Evolutionary conservation across 805 yeast species (phyloP), one percentile per base, ranked within the genome.

Genomic region (Metschnikowia chrysomelidarum): DNA sequence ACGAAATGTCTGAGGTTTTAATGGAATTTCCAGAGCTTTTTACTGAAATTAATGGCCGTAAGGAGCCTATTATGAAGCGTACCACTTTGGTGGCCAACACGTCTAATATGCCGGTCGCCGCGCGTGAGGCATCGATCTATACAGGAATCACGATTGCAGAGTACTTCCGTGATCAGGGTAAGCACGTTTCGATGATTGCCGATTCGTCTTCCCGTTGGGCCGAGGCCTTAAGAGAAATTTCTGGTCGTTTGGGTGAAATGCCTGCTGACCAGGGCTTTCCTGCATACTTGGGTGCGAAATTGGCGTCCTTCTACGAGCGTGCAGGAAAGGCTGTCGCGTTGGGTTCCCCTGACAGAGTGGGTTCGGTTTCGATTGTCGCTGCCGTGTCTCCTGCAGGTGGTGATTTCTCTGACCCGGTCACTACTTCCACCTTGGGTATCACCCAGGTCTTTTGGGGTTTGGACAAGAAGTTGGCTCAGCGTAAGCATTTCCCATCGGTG

Each of bases 181-280:
- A 93, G 75, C 75, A 93, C 60, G 98, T 93, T 46, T 80, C 98
- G 21, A 93, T 93, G 98, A 93, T 93, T 83, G 99, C 99, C 42
- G 99, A 93, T 67, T 93, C 98, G 5, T 91, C 98, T 21, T 89
- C 97, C 20, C 89, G 99, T 76, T 93, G 99, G 99, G 99, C 99
- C 28, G 99, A 93, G 75, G 99, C 99, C 44, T 77, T 93, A 62
- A 89, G 99, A 82, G 99, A 93, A 78, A 84, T 93, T 64, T 89
- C 98, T 34, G 99, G 99, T 78, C 95, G 99, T 78, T 76, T 93
- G 64, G 99, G 98, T 71, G 99, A 93, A 76, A 93, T 93, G 99
- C 99, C 99, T 62, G 99, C 99, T 44, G 99, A 93, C 71, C 98
- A 94, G 75, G 99, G 99, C 75, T 93, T 89, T 93, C 99, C 99